phyloP scores from a whole-genome alignment of 768 basidiomycete genomes.

The Mycena indigotica region DNA sequence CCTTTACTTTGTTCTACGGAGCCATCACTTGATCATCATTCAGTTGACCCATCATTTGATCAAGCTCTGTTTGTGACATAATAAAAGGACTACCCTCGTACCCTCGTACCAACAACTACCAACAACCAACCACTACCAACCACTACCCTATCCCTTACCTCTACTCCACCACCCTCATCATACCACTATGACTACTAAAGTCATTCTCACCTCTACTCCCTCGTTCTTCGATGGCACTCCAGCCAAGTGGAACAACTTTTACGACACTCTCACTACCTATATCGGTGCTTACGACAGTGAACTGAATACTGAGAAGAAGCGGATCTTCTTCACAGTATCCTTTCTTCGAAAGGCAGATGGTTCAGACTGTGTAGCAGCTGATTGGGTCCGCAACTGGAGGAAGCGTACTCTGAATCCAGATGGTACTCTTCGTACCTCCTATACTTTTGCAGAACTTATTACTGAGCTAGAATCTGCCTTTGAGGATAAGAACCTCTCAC shows the following conservation, averaged over 20 bases:
- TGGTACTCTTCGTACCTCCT: neutral
- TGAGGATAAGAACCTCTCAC: neutral
- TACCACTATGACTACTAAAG: neutral
- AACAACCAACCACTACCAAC: no score
- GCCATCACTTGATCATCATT: no score
- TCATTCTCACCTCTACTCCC: neutral
- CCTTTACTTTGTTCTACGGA: no score
- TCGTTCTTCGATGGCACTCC: neutral
- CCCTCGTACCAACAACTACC: no score
- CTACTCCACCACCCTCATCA: no score
- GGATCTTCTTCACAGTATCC: neutral
- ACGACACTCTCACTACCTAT: neutral
- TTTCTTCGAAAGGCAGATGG: neutral
- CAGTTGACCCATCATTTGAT: no score
- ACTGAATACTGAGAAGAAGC: neutral
- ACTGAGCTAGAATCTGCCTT: neutral
- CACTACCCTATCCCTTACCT: no score
- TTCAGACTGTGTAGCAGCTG: neutral
- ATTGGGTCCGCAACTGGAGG: neutral
- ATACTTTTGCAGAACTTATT: neutral
- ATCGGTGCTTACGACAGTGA: neutral
- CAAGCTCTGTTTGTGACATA: no score
- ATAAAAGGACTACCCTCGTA: no score
- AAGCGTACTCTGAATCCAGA: neutral
- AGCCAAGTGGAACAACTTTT: neutral